Base-by-base conservation (phyloP, 2,329 filamentous ascomycete genomes). In the Phialemoniopsis sp. region DNA sequence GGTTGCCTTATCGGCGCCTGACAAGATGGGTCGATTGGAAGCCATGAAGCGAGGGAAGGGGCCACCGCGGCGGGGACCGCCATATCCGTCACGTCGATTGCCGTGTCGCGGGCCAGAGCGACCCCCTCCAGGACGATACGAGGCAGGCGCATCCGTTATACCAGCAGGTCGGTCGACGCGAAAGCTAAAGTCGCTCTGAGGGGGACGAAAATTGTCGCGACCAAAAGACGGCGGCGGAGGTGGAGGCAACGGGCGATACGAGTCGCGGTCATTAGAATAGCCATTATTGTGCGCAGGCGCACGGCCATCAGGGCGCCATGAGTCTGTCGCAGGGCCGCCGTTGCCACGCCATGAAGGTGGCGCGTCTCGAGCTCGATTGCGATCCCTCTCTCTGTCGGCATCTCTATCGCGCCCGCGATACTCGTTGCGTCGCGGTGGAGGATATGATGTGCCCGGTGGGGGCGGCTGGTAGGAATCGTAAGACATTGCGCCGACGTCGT, bases 101-200 rank as follows among this genome's bases (percentile, higher is more conserved):
- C 13, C 37, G 18, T 41, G 28, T 16, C 46, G 29, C 7, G 36
- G 36, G 26, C 35, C 36, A 12, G 40, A 38, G 4, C 38, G 17
- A 26, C 31, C 29, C 8, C 14, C 15, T 13, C 28, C 12, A 18
- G 16, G 14, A 26, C 21, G 21, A 28, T 16, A 26, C 21, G 21
- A 26, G 21, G 39, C 7, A 7, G 43, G 45, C 2, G 55, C 49
- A 9, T 70, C 61, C 14, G 62, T 56, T 13, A 79, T 59, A 5
- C 73, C 73, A 1, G 66, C 47, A 4, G 76, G 75, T 37, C 72
- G 72, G 10, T 76, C 67, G 32, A 70, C 58, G 7, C 72, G 70
- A 42, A 80, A 81, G 1, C 71, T 74, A 50, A 81, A 81, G 37
- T 79, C 73, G 29, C 73, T 56, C 37, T 63, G 64, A 10, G 67